Evolutionary conservation across 352 stramenopile genomes (phyloP), one percentile per base, ranked within the genome.

Genomic region (Thraustochytrium sp.): DNA sequence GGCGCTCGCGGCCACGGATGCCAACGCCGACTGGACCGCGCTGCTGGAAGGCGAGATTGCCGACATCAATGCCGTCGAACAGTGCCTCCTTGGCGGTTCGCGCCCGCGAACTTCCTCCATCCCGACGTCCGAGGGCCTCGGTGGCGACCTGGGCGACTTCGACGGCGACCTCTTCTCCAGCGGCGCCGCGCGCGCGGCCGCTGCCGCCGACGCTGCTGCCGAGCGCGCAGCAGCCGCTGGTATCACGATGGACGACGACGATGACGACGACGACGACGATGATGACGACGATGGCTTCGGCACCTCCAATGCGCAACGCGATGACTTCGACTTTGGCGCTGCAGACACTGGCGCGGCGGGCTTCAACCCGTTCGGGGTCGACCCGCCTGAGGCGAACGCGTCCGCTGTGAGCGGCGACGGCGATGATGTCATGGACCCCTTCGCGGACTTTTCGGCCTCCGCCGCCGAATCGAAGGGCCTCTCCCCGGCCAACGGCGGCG

Each of bases 61-160:
- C 1, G 68, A 80, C 34, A 38, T 80, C 2, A 80, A 80, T 63
- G 48, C 42, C 1, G 53, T 80, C 36, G 68, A 80, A 31, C 68
- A 80, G 53, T 80, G 68, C 8, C 31, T 80, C 16, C 49, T 80
- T 18, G 68, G 68, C 11, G 68, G 68, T 2, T 29, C 53, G 31
- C 42, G 68, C 18, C 68, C 68, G 9, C 23, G 68, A 1, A 55
- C 68, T 11, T 68, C 40, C 13, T 80, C 68, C 23, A 55, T 53
- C 26, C 68, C 68, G 5, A 51, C 68, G 8, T 80, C 68, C 8
- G 68, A 80, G 44, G 48, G 48, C 26, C 23, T 80, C 5, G 68
- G 53, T 13, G 53, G 37, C 18, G 68, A 80, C 26, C 76, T 80
- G 46, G 68, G 76, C 23, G 68, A 80, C 68, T 80, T 80, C 26